A percentile compares a stretch with the other conserved stretches of the same genome.
Conservation (phyloP, 2,329 filamentous ascomycete species). For the Aschersonia sp. region DNA sequence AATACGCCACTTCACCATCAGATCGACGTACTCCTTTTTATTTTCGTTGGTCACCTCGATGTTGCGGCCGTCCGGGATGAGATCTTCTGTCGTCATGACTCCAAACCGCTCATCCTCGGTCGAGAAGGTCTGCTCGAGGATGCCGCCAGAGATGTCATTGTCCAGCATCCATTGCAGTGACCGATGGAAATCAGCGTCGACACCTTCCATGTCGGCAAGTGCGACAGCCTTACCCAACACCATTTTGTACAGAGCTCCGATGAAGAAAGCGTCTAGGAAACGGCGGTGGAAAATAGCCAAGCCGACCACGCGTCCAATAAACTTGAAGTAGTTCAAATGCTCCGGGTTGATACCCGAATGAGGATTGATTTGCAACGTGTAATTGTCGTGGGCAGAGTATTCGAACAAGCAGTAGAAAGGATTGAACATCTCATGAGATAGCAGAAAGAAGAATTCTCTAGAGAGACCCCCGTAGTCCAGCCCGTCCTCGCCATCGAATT, state of each 20-base stretch:
- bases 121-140: slow-evolving; percentile 89
- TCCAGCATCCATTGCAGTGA: slow-evolving; percentile 97
- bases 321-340: slow-evolving; percentile 99
- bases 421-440: slow-evolving; percentile 99
- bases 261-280: slow-evolving; percentile 98
- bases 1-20: slow-evolving; percentile 99
- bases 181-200: slow-evolving; percentile 94
- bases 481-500: slow-evolving; percentile 97
- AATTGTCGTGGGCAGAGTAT: slow-evolving; percentile 99
- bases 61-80: slow-evolving; percentile 78
- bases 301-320: slow-evolving; percentile 93
- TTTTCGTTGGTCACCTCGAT: slow-evolving; percentile 98
- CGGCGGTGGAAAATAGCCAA: slow-evolving; percentile 95
- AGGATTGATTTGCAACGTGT: slow-evolving; percentile 98
- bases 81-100: slow-evolving; percentile 82
- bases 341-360: slow-evolving; percentile 99
- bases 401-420: slow-evolving; percentile 99
- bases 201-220: slow-evolving; percentile 94
- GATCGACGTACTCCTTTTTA: slow-evolving; percentile 96
- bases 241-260: slow-evolving; percentile 99
- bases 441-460: slow-evolving; percentile 96
- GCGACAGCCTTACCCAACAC: slow-evolving; percentile 85
- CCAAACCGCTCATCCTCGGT: slow-evolving; percentile 97
- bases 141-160: slow-evolving; percentile 85
- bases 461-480: slow-evolving; percentile 96